These are phyloP conservation scores for Ganoderma resinaceum DNA, from an alignment of 1,284 basidiomycete genomes.

Conservation along the genomic window DNA sequence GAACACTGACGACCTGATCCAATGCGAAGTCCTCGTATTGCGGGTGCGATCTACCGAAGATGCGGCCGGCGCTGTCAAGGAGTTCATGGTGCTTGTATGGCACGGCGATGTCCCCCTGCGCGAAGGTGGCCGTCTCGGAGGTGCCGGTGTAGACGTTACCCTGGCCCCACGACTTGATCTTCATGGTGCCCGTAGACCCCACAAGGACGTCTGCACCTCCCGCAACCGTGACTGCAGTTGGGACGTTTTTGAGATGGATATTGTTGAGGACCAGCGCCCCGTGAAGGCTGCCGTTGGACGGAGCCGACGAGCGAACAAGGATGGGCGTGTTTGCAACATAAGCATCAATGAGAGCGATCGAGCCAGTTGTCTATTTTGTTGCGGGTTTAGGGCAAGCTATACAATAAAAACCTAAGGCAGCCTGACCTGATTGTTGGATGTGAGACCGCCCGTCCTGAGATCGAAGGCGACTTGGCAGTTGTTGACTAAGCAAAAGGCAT, in stretches of 20 bases:
- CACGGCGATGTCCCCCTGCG: constrained; percentile 54
- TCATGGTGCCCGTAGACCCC: constrained; percentile 53
- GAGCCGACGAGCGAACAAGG: constrained; percentile 44
- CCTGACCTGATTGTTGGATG: constrained; percentile 35
- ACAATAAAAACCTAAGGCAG: neutral
- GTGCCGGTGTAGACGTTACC: constrained; percentile 70
- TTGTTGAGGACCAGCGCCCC: constrained; percentile 70
- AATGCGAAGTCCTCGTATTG: constrained; percentile 65
- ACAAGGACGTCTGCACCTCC: constrained; percentile 56
- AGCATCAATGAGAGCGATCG: constrained; percentile 68
- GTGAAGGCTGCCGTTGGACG: constrained; percentile 41
- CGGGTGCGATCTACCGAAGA: constrained; percentile 59
- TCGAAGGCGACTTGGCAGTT: constrained; percentile 56
- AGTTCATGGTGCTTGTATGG: constrained; percentile 62
- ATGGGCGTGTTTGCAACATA: constrained; percentile 54
- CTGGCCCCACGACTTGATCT: constrained; percentile 75
- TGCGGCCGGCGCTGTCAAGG: constrained; percentile 61
- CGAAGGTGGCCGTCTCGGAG: constrained; percentile 49
- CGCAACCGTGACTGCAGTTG: constrained; percentile 56
- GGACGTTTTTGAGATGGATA: constrained; percentile 59
- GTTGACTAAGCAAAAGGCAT: constrained; percentile 48
- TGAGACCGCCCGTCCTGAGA: constrained; percentile 53
- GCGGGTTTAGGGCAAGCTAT: neutral
- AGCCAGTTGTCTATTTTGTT: constrained; percentile 46
- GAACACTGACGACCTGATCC: constrained; percentile 75